A percentile compares a stretch with the other conserved stretches of the same genome.
Evolutionary conservation across 805 yeast species (phyloP).

Genomic region (Candida ortonii): DNA sequence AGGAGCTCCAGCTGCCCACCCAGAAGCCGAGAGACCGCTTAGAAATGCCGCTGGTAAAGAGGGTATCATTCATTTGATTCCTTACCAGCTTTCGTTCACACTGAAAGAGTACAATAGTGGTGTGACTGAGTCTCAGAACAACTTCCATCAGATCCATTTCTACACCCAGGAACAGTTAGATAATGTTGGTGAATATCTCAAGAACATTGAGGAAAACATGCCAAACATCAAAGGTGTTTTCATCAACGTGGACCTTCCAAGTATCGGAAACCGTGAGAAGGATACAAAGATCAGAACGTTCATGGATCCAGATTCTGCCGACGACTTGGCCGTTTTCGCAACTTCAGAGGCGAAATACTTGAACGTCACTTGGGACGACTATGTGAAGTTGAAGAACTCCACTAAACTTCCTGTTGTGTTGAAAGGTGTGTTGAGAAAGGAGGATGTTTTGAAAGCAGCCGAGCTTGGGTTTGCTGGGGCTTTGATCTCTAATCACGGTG

Average conservation of each 20-base stretch:
- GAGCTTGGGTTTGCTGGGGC: slow-evolving; percentile 59
- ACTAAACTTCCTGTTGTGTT: slow-evolving; percentile 46
- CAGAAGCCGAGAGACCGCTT: slow-evolving; percentile 80
- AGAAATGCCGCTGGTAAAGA: slow-evolving; percentile 70
- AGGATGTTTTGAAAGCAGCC: slow-evolving; percentile 58
- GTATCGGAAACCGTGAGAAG: slow-evolving; percentile 81
- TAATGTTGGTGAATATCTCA: slow-evolving; percentile 36
- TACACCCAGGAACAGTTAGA: slow-evolving; percentile 58
- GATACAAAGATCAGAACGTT: slow-evolving; percentile 69
- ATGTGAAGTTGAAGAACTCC: slow-evolving; percentile 45
- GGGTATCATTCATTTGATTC: slow-evolving; percentile 77
- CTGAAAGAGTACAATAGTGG: slow-evolving; percentile 73
- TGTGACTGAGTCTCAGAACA: slow-evolving; percentile 57
- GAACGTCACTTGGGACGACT: slow-evolving; percentile 54
- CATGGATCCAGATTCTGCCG: slow-evolving; percentile 38
- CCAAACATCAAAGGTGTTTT: slow-evolving; percentile 69
- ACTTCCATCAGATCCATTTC: slow-evolving; percentile 85
- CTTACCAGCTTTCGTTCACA: slow-evolving; percentile 81
- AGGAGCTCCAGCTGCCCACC: slow-evolving; percentile 80
- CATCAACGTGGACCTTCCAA: slow-evolving; percentile 86
- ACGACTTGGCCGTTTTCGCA: slow-evolving; percentile 12
- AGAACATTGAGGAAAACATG: slow-evolving; percentile 30
- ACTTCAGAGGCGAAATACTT: slow-evolving; percentile 12
- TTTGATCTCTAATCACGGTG: slow-evolving; percentile 71
- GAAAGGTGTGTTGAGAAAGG: slow-evolving; percentile 64